Evolutionary conservation across 2,329 filamentous ascomycete species (phyloP).

Genomic region (Fusarium incarnatum): DNA sequence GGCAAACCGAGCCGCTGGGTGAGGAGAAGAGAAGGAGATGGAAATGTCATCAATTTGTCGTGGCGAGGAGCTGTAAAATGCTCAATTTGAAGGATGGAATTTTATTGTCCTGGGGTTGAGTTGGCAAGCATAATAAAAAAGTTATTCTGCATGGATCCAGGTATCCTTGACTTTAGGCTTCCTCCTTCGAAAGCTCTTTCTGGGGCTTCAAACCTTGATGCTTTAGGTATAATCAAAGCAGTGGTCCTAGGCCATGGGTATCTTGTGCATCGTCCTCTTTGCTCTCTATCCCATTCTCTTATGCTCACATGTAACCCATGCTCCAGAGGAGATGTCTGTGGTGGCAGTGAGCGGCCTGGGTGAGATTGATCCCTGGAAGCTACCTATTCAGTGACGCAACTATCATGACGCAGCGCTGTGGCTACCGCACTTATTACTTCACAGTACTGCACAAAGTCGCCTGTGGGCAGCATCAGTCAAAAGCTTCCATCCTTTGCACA

Average conservation of each 20-base stretch:
- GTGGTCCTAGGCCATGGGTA: neutral
- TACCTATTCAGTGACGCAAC: constrained; percentile 35
- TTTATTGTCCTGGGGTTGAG: neutral
- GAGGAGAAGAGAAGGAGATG: constrained; percentile 11
- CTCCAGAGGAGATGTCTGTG: neutral
- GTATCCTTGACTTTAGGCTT: neutral
- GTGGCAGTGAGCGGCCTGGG: constrained; percentile 8
- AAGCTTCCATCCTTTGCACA: neutral
- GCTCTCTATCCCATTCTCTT: neutral
- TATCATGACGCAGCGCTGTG: constrained; percentile 27
- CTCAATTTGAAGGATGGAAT: neutral
- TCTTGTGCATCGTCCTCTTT: neutral
- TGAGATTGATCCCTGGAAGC: constrained; percentile 30
- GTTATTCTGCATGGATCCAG: neutral
- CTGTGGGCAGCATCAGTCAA: neutral
- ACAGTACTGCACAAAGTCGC: neutral
- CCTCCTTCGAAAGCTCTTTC: neutral
- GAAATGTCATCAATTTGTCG: constrained; percentile 24
- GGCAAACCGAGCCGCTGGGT: constrained; percentile 22
- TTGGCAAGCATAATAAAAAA: neutral
- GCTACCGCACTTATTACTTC: constrained; percentile 1
- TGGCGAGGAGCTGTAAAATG: constrained; percentile 18
- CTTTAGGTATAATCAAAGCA: neutral
- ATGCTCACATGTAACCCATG: neutral
- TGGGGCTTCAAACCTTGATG: neutral